Base-by-base conservation (phyloP, 192 early-diverging fungal species). In the Gryganskiella cystojenkinii region DNA sequence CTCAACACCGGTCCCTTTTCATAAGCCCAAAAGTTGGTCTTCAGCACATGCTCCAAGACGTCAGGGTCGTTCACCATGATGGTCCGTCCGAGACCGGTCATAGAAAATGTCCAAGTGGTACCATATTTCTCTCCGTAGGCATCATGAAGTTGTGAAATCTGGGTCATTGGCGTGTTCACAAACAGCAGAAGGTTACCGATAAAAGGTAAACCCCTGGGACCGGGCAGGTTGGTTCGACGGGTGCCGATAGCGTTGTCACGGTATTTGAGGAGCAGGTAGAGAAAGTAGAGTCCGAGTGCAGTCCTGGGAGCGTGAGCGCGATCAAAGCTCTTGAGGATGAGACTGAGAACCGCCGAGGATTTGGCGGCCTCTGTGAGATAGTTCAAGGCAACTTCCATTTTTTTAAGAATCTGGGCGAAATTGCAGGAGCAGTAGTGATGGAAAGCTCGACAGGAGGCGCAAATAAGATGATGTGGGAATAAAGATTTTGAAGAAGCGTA, bases 21-120 rank as follows among this genome's bases (percentile, higher is more conserved):
- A 20, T 78, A 82, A 3, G 70, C 61, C 50, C 65, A 70, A 59
- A 78, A 78, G 50, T 78, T 73, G n/a, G 44, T 63, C 58, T 75
- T 75, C 17, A 82, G 55, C 3, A 82, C 64, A 61, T 82, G 64
- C 25, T 82, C 73, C 53, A 82, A 8, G 10, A 62, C 45, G 9
- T 52, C 64, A 9, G 81, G 74, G 22, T 70, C 49, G 28, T 42
- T 55, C 31, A 78, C 57, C 27, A 67, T 43, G 22, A 79, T 60
- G 24, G 78, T 15, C 30, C 81, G 47, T 3, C 72, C 80, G 3
- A 81, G 14, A 3, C 50, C 55, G 7, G 69, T 68, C 0, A 82
- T 31, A 25, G 44, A 63, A 35, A 72, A 52, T 0, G 81, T 37
- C 24, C 62, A 78, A 7, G 51, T 56, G 6, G 55, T 17, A 3